Percentiles rank a stretch among this genome's conserved stretches.
Conservation (phyloP, 1,284 basidiomycete genomes). For the Puccinia novopanici region DNA sequence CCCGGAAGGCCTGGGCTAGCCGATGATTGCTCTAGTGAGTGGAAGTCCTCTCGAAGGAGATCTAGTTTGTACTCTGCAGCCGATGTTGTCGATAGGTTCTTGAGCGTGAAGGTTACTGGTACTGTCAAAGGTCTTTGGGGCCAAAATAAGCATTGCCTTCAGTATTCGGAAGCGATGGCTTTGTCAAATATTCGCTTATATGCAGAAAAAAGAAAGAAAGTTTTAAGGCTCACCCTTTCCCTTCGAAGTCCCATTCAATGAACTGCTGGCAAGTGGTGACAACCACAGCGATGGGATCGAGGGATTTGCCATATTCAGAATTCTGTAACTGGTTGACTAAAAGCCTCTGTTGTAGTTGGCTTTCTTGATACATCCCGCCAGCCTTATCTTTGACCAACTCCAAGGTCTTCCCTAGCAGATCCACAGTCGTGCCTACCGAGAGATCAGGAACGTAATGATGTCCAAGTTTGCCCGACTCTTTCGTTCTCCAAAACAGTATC, state of each 20-base stretch:
- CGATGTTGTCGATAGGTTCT: conserved; percentile 21
- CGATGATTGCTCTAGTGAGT: too few relatives aligned
- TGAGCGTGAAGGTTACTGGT: conserved; percentile 25
- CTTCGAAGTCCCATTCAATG: conserved; percentile 45
- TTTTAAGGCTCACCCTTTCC: conserved; percentile 17
- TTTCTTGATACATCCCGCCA: conserved; percentile 84
- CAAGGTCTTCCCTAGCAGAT: conserved; percentile 64
- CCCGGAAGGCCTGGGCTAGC: neutral
- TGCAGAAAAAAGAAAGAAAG: too few relatives aligned
- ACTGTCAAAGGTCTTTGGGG: conserved; percentile 20
- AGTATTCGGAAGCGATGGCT: neutral
- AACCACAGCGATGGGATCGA: conserved; percentile 69
- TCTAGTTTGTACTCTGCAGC: conserved; percentile 3
- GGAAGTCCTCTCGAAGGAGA: neutral
- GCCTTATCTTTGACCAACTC: conserved; percentile 69
- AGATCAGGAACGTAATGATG: conserved; percentile 67
- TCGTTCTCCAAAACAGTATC: conserved; percentile 72
- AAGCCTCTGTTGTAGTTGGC: conserved; percentile 70
- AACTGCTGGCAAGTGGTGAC: conserved; percentile 54
- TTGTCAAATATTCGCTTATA: too few relatives aligned
- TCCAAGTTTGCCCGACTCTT: conserved; percentile 65
- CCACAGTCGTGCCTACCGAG: conserved; percentile 69
- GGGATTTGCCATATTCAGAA: conserved; percentile 74
- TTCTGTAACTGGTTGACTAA: conserved; percentile 69
- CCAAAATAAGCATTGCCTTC: neutral